Percentiles rank a stretch among this genome's conserved stretches.
These are phyloP conservation scores for Teratosphaeria destructans DNA, from an alignment of 2,329 filamentous ascomycete genomes.

Conservation along the genomic window DNA sequence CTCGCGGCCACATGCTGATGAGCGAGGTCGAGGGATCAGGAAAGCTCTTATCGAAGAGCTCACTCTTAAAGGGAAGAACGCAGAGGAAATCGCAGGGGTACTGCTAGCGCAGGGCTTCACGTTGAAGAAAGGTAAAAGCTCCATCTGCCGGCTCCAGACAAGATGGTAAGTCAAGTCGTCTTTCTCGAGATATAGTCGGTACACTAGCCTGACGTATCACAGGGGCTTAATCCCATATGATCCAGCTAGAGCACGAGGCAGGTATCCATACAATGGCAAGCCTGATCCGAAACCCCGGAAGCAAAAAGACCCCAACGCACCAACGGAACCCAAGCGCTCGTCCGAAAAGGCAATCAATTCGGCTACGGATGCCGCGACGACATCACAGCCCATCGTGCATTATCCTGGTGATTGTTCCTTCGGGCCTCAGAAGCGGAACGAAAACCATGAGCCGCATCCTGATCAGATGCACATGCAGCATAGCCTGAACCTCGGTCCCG, in stretches of 20 bases:
- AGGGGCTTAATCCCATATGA: conserved; percentile 14
- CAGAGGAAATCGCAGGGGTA: conserved; percentile 15
- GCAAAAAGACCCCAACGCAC: background rate
- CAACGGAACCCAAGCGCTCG: background rate
- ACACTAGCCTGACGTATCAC: background rate
- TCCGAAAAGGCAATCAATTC: conserved; percentile 1
- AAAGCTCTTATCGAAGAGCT: conserved; percentile 13
- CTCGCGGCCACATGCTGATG: conserved; percentile 1
- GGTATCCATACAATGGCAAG: conserved; percentile 6
- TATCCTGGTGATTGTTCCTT: conserved; percentile 15
- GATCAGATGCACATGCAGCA: background rate
- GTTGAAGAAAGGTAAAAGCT: conserved; percentile 12
- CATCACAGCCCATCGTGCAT: conserved; percentile 9
- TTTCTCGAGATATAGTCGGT: background rate
- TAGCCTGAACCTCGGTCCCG: background rate
- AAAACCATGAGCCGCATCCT: background rate
- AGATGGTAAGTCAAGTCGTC: conserved; percentile 8
- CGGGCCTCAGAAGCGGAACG: conserved; percentile 12
- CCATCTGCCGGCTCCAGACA: conserved; percentile 16
- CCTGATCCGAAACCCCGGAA: conserved; percentile 1
- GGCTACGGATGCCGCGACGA: conserved; percentile 6
- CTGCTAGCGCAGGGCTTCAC: conserved; percentile 11
- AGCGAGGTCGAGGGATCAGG: conserved; percentile 5
- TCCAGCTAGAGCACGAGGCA: conserved; percentile 12
- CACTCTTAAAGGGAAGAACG: conserved; percentile 13